These are phyloP conservation scores for Eucalyptus cloeziana DNA, from an alignment of 345 rosid genomes.

Conservation along the genomic window DNA sequence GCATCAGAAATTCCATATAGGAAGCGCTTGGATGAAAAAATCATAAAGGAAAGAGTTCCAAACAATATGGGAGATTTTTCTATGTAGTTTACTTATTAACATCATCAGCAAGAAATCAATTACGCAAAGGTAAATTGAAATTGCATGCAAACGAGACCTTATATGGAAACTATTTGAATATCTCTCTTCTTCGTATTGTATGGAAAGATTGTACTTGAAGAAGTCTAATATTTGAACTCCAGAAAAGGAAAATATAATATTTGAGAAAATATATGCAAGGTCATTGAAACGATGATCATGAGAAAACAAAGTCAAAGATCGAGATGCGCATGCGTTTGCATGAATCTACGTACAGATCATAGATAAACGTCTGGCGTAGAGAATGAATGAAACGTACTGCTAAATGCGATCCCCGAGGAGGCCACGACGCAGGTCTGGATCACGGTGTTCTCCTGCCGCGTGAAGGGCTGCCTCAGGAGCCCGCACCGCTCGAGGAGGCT, in stretches of 20 bases:
- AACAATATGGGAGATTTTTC: not conserved
- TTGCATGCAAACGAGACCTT: not conserved
- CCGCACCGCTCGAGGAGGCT: conserved; percentile 30
- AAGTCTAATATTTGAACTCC: not conserved
- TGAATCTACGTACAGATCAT: not conserved
- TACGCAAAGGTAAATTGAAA: not conserved
- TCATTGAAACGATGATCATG: not conserved
- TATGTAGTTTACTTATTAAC: not conserved
- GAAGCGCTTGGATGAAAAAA: not conserved
- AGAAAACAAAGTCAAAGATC: not conserved
- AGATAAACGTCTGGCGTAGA: not conserved
- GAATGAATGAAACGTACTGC: conserved; percentile 36
- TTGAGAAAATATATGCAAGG: not conserved
- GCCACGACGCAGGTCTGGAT: conserved; percentile 87
- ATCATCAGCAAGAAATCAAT: not conserved
- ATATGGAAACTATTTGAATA: not conserved
- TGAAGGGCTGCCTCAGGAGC: conserved; percentile 58
- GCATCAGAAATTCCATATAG: not conserved
- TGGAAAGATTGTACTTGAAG: not conserved
- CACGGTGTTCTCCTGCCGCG: conserved; percentile 82
- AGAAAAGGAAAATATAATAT: not conserved
- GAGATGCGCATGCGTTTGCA: not conserved
- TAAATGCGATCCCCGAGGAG: conserved; percentile 90
- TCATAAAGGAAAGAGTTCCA: not conserved
- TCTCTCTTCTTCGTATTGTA: not conserved